A percentile compares a stretch with the other conserved stretches of the same genome.
Conservation (phyloP, 331 rosid genomes). For the Malus hybrid region DNA sequence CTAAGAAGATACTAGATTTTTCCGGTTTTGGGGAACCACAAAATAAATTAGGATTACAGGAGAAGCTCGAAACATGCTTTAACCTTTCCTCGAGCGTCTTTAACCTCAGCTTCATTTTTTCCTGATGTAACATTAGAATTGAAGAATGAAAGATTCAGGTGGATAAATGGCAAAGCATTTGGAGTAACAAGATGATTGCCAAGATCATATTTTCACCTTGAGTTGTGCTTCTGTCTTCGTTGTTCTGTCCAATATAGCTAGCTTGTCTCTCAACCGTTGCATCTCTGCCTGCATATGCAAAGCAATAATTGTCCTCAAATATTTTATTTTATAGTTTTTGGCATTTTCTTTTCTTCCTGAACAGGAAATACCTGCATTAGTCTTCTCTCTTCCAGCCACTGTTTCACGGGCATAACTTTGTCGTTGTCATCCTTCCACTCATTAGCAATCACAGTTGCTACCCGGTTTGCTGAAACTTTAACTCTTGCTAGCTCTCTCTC, state of each 20-base stretch:
- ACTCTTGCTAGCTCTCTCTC: conserved; percentile 89
- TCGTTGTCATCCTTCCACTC: conserved; percentile 96
- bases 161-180: neutral
- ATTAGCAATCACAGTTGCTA: conserved; percentile 77
- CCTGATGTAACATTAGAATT: conserved; percentile 33
- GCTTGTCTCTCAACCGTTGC: conserved; percentile 80
- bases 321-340: neutral
- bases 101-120: conserved; percentile 77
- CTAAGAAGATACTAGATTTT: conserved; percentile 52
- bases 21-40: conserved; percentile 44
- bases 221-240: conserved; percentile 90
- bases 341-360: neutral
- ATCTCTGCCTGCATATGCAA: conserved; percentile 62
- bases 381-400: conserved; percentile 93
- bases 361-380: conserved; percentile 55
- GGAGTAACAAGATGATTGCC: neutral
- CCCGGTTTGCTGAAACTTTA: conserved; percentile 79
- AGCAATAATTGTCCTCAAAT: conserved; percentile 1
- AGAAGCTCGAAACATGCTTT: conserved; percentile 37
- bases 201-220: conserved; percentile 43
- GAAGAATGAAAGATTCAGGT: neutral
- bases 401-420: conserved; percentile 88
- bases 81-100: conserved; percentile 84
- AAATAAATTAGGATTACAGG: conserved; percentile 26
- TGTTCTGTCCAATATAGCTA: conserved; percentile 77